Conservation (phyloP, 306 rosid genomes). For the Senna siamea region DNA sequence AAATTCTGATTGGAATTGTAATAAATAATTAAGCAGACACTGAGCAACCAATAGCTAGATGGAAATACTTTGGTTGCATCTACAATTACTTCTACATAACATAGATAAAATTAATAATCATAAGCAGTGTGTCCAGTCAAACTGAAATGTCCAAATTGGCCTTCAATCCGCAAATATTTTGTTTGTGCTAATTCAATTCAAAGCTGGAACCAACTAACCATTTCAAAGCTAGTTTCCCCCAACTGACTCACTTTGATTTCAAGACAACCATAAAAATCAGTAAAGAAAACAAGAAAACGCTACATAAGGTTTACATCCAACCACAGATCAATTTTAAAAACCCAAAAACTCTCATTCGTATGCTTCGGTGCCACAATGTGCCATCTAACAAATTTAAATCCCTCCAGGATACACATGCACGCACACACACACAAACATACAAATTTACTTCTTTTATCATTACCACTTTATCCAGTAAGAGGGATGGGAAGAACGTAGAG, state of each 20-base stretch:
- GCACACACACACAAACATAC: no score
- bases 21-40: neutral
- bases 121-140: neutral
- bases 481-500: neutral
- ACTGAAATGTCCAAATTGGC: neutral
- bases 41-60: neutral
- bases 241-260: neutral
- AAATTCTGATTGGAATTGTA: neutral
- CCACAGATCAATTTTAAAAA: constrained; percentile 12
- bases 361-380: no score
- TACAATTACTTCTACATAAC: neutral
- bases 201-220: constrained; percentile 1
- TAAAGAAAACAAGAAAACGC: no score
- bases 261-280: neutral
- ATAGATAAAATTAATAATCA: constrained; percentile 1
- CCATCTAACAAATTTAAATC: no score
- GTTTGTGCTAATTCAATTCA: neutral
- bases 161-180: neutral
- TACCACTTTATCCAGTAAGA: neutral
- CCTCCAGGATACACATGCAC: no score
- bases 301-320: constrained; percentile 5
- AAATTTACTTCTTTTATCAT: neutral
- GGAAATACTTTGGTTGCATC: neutral
- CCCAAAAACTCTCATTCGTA: no score
- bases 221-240: neutral